phyloP scores from a whole-genome alignment of 768 basidiomycete genomes.

The Tricholoma bakamatsutake region DNA sequence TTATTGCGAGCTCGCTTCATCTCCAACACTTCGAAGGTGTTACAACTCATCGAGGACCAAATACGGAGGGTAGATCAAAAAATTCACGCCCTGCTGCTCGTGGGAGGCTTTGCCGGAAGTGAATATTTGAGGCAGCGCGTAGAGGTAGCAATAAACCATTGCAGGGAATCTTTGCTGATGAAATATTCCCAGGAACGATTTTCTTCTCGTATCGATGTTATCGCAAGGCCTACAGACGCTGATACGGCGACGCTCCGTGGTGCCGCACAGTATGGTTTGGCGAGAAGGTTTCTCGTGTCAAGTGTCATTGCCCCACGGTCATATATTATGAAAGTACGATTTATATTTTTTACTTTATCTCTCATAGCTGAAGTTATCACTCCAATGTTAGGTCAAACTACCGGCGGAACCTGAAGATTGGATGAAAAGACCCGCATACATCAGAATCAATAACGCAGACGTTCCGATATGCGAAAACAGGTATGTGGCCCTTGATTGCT shows the following conservation, averaged over 20 bases:
- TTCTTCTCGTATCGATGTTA: slow-evolving; percentile 57
- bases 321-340: slow-evolving; percentile 77
- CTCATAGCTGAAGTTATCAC: not conserved
- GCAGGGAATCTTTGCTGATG: slow-evolving; percentile 9
- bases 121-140: slow-evolving; percentile 80
- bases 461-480: slow-evolving; percentile 81
- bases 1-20: slow-evolving; percentile 6
- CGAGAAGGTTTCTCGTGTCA: slow-evolving; percentile 69
- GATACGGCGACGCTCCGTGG: slow-evolving; percentile 87
- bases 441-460: slow-evolving; percentile 70
- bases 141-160: slow-evolving; percentile 41
- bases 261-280: slow-evolving; percentile 83
- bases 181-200: slow-evolving; percentile 52
- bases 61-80: slow-evolving; percentile 57
- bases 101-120: slow-evolving; percentile 86
- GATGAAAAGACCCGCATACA: slow-evolving; percentile 80
- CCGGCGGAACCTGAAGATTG: slow-evolving; percentile 85
- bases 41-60: slow-evolving; percentile 77
- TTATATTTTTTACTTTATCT: not conserved
- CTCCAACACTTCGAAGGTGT: slow-evolving; percentile 41
- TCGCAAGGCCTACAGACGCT: slow-evolving; percentile 79
- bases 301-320: slow-evolving; percentile 77
- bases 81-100: slow-evolving; percentile 80
- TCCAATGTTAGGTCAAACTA: slow-evolving; percentile 62
- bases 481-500: slow-evolving; percentile 30